Percentiles rank a stretch among this genome's conserved stretches.
These are phyloP conservation scores for Centaurea solstitialis DNA, from an alignment of 129 eudicot species.

Conservation along the genomic window DNA sequence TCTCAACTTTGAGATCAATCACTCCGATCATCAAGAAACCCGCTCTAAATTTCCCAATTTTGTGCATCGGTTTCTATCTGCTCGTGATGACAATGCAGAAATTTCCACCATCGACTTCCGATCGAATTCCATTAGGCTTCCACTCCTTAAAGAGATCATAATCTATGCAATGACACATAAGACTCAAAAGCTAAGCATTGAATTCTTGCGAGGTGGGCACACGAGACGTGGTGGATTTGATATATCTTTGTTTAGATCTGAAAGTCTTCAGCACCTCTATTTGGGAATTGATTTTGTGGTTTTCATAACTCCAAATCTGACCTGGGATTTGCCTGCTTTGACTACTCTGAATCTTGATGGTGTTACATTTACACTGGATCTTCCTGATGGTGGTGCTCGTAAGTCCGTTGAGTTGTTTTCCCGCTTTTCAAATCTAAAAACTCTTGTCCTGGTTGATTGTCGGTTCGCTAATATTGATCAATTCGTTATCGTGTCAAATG, in stretches of 20 bases:
- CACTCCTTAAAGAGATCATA: slow-evolving; percentile 18
- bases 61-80: slow-evolving; percentile 14
- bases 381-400: slow-evolving; percentile 3
- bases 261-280: slow-evolving; percentile 7
- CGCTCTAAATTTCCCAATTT: slow-evolving; percentile 2
- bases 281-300: slow-evolving; percentile 12
- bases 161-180: slow-evolving; percentile 12
- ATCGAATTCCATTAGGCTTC: slow-evolving; percentile 6
- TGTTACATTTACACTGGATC: slow-evolving; percentile 5
- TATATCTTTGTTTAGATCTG: slow-evolving; percentile 17
- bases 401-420: slow-evolving; percentile 24
- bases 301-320: neutral
- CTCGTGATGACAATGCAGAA: neutral
- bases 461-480: neutral
- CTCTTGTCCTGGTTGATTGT: slow-evolving; percentile 10
- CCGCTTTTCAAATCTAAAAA: neutral
- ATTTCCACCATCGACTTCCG: slow-evolving; percentile 7
- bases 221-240: slow-evolving; percentile 25
- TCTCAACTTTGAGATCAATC: slow-evolving; percentile 8
- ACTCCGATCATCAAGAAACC: neutral
- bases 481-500: slow-evolving; percentile 15
- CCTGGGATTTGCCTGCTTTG: slow-evolving; percentile 23
- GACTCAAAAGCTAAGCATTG: slow-evolving; percentile 18
- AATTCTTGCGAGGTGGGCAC: slow-evolving; percentile 1
- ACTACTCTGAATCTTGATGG: slow-evolving; percentile 7